Evolutionary conservation across 2,329 filamentous ascomycete genomes (phyloP).

Genomic region (Dryadomyces quercivorus): DNA sequence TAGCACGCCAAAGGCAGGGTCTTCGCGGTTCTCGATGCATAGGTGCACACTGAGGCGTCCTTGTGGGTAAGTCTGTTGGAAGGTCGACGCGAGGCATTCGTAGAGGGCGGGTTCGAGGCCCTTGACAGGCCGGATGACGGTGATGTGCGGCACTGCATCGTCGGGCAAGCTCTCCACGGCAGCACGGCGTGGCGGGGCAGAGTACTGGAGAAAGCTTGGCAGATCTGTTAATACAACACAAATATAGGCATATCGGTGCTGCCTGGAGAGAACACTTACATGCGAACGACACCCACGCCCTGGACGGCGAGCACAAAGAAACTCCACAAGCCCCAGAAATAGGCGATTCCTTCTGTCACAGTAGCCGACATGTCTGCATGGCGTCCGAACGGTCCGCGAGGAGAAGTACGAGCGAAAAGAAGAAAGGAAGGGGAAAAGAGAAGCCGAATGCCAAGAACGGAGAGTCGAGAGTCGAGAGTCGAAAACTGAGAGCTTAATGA

Average conservation of each 20-base stretch:
- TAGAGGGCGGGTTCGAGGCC: constrained; percentile 83
- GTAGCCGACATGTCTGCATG: constrained; percentile 7
- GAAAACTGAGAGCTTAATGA: not conserved
- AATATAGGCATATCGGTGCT: not conserved
- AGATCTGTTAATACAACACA: not conserved
- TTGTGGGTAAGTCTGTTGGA: constrained; percentile 68
- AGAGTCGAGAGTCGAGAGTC: not conserved
- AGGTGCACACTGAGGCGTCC: constrained; percentile 69
- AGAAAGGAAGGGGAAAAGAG: too few species aligned
- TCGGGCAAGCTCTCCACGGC: constrained; percentile 36
- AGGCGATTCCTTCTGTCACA: constrained; percentile 5
- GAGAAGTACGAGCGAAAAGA: not conserved
- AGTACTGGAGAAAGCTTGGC: constrained; percentile 40
- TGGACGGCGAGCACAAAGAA: constrained; percentile 40
- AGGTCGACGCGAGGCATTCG: constrained; percentile 80
- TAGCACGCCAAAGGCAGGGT: constrained; percentile 68
- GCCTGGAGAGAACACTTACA: constrained; percentile 26
- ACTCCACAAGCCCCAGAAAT: constrained; percentile 30
- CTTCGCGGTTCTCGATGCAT: constrained; percentile 62
- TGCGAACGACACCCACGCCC: constrained; percentile 39
- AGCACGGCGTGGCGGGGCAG: constrained; percentile 32
- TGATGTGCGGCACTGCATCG: constrained; percentile 62
- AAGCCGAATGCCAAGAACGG: not conserved
- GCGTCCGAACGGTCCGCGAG: not conserved
- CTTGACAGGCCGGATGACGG: constrained; percentile 86